Conservation (phyloP, 2,329 filamentous ascomycete species). For the Amylocarpus encephaloides region DNA sequence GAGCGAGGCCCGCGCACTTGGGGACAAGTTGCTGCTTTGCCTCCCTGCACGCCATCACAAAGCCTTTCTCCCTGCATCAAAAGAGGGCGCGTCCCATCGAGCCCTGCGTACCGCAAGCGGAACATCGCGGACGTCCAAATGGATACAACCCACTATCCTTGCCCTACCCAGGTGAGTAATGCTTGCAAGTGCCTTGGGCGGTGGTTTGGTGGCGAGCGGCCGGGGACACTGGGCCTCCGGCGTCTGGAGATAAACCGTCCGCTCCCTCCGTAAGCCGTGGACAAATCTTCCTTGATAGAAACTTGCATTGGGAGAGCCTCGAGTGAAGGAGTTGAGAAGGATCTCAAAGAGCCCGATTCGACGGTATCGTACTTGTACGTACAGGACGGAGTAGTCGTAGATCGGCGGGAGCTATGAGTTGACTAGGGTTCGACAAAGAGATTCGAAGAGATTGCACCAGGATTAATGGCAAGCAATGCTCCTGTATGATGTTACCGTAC, state of each 20-base stretch:
- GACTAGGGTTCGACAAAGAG: too few relatives aligned
- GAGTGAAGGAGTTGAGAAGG: too few relatives aligned
- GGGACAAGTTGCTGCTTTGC: neutral
- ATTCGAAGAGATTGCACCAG: too few relatives aligned
- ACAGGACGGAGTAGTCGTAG: too few relatives aligned
- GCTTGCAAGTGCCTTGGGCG: neutral
- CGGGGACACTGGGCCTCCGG: too few relatives aligned
- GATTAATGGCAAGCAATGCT: too few relatives aligned
- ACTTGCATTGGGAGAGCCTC: too few relatives aligned
- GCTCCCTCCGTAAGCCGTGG: neutral
- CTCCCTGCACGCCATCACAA: slow-evolving; percentile 2
- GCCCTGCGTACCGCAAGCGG: neutral
- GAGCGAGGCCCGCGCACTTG: neutral
- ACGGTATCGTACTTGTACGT: too few relatives aligned
- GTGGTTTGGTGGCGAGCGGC: neutral
- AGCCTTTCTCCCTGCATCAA: neutral
- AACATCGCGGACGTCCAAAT: neutral
- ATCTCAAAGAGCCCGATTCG: too few relatives aligned
- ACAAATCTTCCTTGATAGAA: too few relatives aligned
- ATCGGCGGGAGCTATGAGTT: too few relatives aligned
- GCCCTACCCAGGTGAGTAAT: neutral
- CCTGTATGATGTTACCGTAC: too few relatives aligned
- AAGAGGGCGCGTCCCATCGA: neutral
- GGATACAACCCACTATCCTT: neutral
- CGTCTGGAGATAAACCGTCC: neutral